Evolutionary conservation across 1,284 basidiomycete genomes (phyloP), one percentile per base, ranked within the genome.

Genomic region (Tilletia caries): DNA sequence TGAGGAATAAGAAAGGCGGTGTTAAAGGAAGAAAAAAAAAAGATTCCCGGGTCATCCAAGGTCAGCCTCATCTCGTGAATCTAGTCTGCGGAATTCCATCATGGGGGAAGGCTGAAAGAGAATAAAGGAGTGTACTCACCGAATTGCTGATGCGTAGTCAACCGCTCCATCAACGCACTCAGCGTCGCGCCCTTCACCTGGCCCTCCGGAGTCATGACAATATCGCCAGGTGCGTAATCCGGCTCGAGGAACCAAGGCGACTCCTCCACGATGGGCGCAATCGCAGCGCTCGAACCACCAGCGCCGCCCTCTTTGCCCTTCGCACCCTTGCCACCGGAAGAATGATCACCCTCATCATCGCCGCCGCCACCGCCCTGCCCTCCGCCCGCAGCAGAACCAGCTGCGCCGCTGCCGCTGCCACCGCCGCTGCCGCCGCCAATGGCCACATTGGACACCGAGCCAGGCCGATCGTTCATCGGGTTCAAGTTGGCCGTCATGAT

Each of bases 131-230:
- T n/a, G 37, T 68, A 68, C 41, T 70, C 68, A 43, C 69, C 69
- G 54, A 75, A 79, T 32, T 68, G 67, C 58, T 80, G 75, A 83
- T 98, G 95, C 41, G 92, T 90, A 1, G 95, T 98, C 69, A 98
- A 85, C 5, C 92, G 88, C 79, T 94, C 93, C 3, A 98, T 89
- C 8, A 98, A 86, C 2, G 93, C 92, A 18, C 88, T 85, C 13
- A 95, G 86, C 0, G 94, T 95, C 0, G 93, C 95, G 29, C 92
- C 95, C 68, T 91, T 89, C 68, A 98, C 90, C 33, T 81, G 79
- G 43, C 79, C 77, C 64, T 69, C 88, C 86, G 90, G 87, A 77
- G 93, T 91, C 76, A 96, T 89, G 72, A 92, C 83, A 75, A 97
- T 91, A 74, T 96, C 93, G 15, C 87, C 87, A 64, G 90, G 88